These are phyloP conservation scores for Leccinum fibrillosum DNA, from an alignment of 768 basidiomycete genomes.

Conservation along the genomic window DNA sequence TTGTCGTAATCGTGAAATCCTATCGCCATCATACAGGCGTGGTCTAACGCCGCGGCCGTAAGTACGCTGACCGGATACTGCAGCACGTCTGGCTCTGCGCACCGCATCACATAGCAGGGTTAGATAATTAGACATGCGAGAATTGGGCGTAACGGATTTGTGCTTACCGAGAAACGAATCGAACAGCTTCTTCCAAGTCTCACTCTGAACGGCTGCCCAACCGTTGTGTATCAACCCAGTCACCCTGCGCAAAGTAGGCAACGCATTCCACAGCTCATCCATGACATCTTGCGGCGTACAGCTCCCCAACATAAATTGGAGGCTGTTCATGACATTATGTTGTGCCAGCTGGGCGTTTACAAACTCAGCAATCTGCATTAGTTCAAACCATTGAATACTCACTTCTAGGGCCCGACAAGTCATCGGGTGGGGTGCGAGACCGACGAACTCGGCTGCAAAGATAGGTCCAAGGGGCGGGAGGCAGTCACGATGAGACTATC, in stretches of 20 bases:
- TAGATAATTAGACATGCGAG: neutral
- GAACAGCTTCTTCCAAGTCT: constrained; percentile 52
- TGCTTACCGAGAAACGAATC: constrained; percentile 37
- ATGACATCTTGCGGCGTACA: constrained; percentile 51
- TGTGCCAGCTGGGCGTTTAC: constrained; percentile 44
- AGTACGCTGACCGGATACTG: constrained; percentile 52
- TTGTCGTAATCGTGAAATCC: constrained; percentile 24
- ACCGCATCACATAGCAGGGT: neutral
- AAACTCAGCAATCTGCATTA: neutral
- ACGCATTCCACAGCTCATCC: constrained; percentile 56
- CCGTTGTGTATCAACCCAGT: constrained; percentile 34
- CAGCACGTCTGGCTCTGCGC: constrained; percentile 50
- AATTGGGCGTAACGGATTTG: neutral
- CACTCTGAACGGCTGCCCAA: constrained; percentile 45
- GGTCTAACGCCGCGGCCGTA: constrained; percentile 49
- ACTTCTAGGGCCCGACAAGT: constrained; percentile 55
- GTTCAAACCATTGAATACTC: neutral
- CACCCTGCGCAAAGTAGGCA: constrained; percentile 48
- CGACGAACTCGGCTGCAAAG: constrained; percentile 47
- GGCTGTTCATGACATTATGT: constrained; percentile 47
- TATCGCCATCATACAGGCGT: constrained; percentile 39
- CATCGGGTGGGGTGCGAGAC: constrained; percentile 46
- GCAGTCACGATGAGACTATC: constrained; percentile 62
- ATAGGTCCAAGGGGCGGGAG: constrained; percentile 54
- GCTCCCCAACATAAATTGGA: constrained; percentile 48